A percentile compares a stretch with the other conserved stretches of the same genome.
phyloP scores from a whole-genome alignment of 352 stramenopile species.

The Globisporangium alternatum region DNA sequence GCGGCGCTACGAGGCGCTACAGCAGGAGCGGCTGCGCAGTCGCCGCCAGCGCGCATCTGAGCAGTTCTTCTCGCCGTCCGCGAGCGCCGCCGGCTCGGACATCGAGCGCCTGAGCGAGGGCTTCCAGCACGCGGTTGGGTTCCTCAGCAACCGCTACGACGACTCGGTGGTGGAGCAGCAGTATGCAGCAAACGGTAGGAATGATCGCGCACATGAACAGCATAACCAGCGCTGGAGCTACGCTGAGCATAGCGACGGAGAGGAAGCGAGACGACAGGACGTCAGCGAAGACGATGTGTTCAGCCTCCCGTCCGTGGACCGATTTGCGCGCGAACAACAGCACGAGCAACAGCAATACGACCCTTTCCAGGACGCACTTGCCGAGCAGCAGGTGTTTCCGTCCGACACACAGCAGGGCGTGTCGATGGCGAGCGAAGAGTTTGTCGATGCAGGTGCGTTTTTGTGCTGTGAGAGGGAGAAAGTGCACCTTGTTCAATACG shows the following conservation, averaged over 20 bases:
- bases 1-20: constrained; percentile 48
- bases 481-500: neutral
- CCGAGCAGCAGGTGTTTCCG: constrained; percentile 7
- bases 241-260: neutral
- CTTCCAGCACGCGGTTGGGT: constrained; percentile 7
- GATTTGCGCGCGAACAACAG: constrained; percentile 21
- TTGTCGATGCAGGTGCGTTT: constrained; percentile 65
- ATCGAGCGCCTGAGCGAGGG: constrained; percentile 1
- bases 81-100: constrained; percentile 10
- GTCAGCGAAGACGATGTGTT: constrained; percentile 24
- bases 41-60: constrained; percentile 20
- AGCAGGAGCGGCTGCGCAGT: constrained; percentile 33
- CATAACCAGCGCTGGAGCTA: constrained; percentile 8
- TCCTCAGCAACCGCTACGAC: constrained; percentile 16
- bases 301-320: constrained; percentile 32
- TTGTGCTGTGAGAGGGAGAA: neutral
- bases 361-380: constrained; percentile 6
- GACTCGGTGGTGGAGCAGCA: neutral
- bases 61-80: constrained; percentile 12
- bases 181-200: neutral
- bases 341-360: neutral
- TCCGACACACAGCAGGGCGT: constrained; percentile 14
- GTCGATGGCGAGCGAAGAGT: constrained; percentile 49
- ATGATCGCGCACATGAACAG: neutral
- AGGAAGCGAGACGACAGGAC: neutral